These are phyloP conservation scores for Suillus subalutaceus DNA, from an alignment of 768 basidiomycete genomes.

Conservation along the genomic window DNA sequence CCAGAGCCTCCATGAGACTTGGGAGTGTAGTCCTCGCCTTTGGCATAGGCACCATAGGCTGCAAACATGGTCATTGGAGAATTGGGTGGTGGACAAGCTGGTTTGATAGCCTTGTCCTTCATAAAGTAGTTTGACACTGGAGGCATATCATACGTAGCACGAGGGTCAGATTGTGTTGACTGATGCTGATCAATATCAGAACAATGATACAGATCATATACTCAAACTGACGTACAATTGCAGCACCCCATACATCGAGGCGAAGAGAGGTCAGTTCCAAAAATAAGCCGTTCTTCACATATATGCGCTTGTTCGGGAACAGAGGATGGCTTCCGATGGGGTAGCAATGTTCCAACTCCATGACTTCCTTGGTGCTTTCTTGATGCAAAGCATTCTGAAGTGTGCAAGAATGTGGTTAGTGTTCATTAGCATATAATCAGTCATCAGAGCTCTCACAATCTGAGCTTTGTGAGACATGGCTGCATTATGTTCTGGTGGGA, in stretches of 20 bases:
- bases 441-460: not conserved
- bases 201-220: not conserved
- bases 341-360: not conserved
- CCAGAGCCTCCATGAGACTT: no score
- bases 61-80: not conserved
- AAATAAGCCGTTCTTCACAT: not conserved
- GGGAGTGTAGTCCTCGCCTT: not conserved
- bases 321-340: slow-evolving; percentile 1
- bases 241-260: slow-evolving; percentile 9
- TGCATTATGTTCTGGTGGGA: not conserved
- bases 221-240: not conserved
- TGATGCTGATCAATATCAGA: not conserved
- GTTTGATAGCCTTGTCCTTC: slow-evolving; percentile 1
- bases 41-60: slow-evolving; percentile 1
- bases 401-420: not conserved
- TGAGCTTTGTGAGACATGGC: not conserved
- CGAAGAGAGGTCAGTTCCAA: slow-evolving; percentile 7
- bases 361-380: slow-evolving; percentile 3
- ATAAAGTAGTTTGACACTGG: not conserved
- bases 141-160: slow-evolving; percentile 6
- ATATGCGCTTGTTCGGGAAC: slow-evolving; percentile 13
- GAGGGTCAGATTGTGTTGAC: not conserved
- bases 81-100: not conserved
- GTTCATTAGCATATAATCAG: not conserved
- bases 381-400: not conserved